Base-by-base conservation (phyloP, 306 rosid species). In the Cucumis sativus region DNA sequence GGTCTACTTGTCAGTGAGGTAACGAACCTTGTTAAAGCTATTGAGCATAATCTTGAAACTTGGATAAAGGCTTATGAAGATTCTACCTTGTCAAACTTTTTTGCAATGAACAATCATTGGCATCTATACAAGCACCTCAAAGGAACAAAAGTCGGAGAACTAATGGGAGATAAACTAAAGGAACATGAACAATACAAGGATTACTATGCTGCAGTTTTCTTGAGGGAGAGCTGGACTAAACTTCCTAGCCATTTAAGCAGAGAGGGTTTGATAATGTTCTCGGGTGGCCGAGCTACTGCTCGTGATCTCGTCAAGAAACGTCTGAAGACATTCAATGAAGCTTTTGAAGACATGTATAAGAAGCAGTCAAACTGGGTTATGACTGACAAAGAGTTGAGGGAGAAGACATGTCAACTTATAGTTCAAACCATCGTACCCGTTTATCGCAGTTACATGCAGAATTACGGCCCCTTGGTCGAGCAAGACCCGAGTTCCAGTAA, bases 271-370 rank as follows among this genome's bases (percentile, higher is more conserved):
- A 93, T 96, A 78, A 84, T 92, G 76, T 96, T 96, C 84, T 96
- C 99, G 0, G 99, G 99, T 79, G 98, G 98, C 54, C 96, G 94
- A 2, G 99, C 99, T 43, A 96, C 99, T 56, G 99, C 99, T 28
- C 99, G 99, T 25, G 99, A 92, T 84, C 93, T 96, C 54, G 99
- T 96, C 79, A 96, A 96, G 89, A 88, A 96, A 85, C 91, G 98
- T 84, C 84, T 95, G 77, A 92, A 91, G 82, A 88, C 85, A 55
- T 95, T 95, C 88, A 95, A 92, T 68, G 97, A 92, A 83, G 87
- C 81, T 75, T 91, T 96, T 7, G 98, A 96, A 79, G 98, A 88
- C 74, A 91, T 96, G 98, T 88, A 79, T 75, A 64, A 82, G 59
- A 85, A 83, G 88, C 99, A 92, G 75, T 92, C 92, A 5, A 77